These are phyloP conservation scores for Arthrobotrys iridis DNA, from an alignment of 2,329 filamentous ascomycete species.

Conservation along the genomic window DNA sequence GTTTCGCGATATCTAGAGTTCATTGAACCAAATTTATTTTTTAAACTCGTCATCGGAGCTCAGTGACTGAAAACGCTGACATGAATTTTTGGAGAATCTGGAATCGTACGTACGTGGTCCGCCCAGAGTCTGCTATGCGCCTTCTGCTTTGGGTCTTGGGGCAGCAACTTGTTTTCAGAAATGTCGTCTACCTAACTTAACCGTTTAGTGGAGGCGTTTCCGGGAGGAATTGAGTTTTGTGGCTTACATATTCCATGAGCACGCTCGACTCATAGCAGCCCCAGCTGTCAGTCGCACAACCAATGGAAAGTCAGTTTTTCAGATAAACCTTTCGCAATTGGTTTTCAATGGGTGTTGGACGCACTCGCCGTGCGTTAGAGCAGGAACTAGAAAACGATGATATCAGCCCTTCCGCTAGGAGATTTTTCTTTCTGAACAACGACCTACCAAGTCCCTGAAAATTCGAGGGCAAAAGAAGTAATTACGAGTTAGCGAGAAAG, in stretches of 20 bases:
- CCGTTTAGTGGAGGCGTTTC: not conserved
- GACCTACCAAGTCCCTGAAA: conserved; percentile 48
- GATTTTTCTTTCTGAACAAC: conserved; percentile 62
- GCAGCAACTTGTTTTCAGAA: conserved; percentile 71
- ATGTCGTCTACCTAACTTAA: conserved; percentile 75
- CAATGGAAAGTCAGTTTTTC: conserved; percentile 22
- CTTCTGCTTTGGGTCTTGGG: conserved; percentile 72
- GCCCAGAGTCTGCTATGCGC: conserved; percentile 82
- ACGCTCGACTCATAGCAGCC: conserved; percentile 82
- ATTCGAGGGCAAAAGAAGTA: not conserved
- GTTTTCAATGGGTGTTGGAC: conserved; percentile 4
- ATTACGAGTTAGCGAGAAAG: conserved; percentile 23
- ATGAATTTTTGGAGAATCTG: not conserved
- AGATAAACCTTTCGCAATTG: not conserved
- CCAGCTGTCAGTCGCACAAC: conserved; percentile 65
- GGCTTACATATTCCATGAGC: conserved; percentile 81
- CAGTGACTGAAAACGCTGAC: not conserved
- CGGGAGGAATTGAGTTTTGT: not conserved
- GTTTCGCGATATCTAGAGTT: conserved; percentile 74
- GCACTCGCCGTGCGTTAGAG: conserved; percentile 72
- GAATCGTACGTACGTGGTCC: conserved; percentile 70
- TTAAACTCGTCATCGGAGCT: conserved; percentile 2
- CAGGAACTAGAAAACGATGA: conserved; percentile 69
- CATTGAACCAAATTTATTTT: conserved; percentile 4
- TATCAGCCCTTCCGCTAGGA: conserved; percentile 23